Evolutionary conservation across 306 rosid species (phyloP), one percentile per base, ranked within the genome.

Genomic region (Vicia villosa): DNA sequence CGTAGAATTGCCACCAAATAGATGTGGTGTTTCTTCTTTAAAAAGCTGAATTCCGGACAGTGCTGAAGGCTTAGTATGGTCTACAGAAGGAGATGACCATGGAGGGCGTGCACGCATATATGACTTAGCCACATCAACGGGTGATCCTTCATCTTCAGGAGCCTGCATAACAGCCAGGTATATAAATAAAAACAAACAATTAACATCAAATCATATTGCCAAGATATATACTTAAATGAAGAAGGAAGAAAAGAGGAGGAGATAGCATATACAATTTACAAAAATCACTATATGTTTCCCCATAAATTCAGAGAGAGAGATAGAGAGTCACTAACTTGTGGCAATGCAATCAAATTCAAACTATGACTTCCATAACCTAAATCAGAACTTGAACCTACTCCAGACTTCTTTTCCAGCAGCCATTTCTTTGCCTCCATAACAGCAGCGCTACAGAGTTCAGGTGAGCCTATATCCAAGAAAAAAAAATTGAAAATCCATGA

Each of bases 371-470:
- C 91, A 57, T 78, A 71, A 74, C 79, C 85, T 59, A 81, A 17
- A 59, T 86, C 82, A 59, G 83, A 75, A 64, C 80, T 87, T 57
- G 91, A 80, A 69, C 82, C 80, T 68, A 86, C 83, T 78, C 81
- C 80, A 10, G 69, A 83, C 81, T 84, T 91, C 89, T 86, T 87
- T 80, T 86, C 92, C 74, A 67, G 81, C 61, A 89, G 66, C 97
- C 97, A 95, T 83, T 84, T 91, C 76, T 82, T 91, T 34, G 97
- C 97, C 86, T 91, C 96, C 76, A 85, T 65, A 80, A 91, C 78
- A 55, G 97, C 97, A 22, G 92, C 82, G 63, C 84, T 83, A 40
- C 84, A 79, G 78, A 90, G 84, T 22, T 80, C 88, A 37, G 86
- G 86, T 28, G 81, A 73, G 57, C 63, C 86, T 69, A 32, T 37